phyloP scores from a whole-genome alignment of 768 basidiomycete species.

The Lactifluus subvellereus region DNA sequence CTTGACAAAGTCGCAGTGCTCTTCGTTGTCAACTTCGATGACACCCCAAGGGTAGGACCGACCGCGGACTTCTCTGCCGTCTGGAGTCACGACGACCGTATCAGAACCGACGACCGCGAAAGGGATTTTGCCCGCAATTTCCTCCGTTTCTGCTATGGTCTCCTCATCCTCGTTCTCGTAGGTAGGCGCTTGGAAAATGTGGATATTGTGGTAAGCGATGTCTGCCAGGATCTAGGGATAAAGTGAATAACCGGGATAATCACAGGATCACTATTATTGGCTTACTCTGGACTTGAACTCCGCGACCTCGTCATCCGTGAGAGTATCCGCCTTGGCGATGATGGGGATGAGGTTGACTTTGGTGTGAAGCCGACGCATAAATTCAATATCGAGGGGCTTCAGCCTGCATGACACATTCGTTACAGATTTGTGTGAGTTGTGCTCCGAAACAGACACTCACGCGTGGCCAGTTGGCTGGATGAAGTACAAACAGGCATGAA shows the following conservation, averaged over 20 bases:
- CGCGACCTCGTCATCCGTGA: conserved; percentile 92
- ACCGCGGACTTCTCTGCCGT: conserved; percentile 90
- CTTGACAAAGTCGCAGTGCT: conserved; percentile 99
- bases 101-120: conserved; percentile 98
- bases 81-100: conserved; percentile 68
- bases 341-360: conserved; percentile 98
- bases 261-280: conserved; percentile 11
- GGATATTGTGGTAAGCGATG: conserved; percentile 91
- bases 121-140: conserved; percentile 96
- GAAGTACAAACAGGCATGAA: conserved; percentile 98
- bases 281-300: conserved; percentile 90
- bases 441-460: conserved; percentile 43
- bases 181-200: conserved; percentile 95
- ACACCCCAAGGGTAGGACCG: conserved; percentile 98
- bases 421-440: not conserved
- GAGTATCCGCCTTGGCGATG: conserved; percentile 96
- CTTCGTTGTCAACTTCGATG: conserved; percentile 98
- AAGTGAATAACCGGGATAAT: not conserved
- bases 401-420: conserved; percentile 46
- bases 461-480: conserved; percentile 98
- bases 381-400: conserved; percentile 97
- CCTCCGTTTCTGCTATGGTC: conserved; percentile 94
- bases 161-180: conserved; percentile 99
- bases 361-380: conserved; percentile 95
- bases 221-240: conserved; percentile 74